Percentiles rank a stretch among this genome's conserved stretches.
These are phyloP conservation scores for Xylaria sp. DNA, from an alignment of 495 filamentous ascomycete genomes.

Conservation along the genomic window DNA sequence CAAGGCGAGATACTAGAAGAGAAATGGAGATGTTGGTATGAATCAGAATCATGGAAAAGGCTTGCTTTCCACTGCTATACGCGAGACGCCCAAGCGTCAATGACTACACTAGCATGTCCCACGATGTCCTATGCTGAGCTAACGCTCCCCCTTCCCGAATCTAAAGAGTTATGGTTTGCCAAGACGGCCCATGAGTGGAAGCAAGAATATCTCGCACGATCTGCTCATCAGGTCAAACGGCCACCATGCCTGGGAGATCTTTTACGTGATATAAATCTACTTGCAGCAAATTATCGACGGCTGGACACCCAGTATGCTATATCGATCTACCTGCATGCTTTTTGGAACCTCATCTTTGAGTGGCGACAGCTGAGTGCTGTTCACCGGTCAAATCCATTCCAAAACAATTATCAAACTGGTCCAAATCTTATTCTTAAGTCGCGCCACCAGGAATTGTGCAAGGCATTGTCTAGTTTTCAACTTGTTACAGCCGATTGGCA, in stretches of 20 bases:
- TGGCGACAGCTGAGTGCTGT: slow-evolving; percentile 64
- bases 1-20: slow-evolving; percentile 54
- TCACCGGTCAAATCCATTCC: slow-evolving; percentile 33
- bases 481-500: slow-evolving; percentile 37
- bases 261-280: slow-evolving; percentile 58
- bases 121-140: slow-evolving; percentile 70
- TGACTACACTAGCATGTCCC: slow-evolving; percentile 63
- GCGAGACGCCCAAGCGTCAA: slow-evolving; percentile 64
- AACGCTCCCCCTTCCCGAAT: slow-evolving; percentile 62
- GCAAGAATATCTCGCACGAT: slow-evolving; percentile 48
- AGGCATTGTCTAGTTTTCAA: slow-evolving; percentile 41
- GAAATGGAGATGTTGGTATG: slow-evolving; percentile 68
- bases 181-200: slow-evolving; percentile 64
- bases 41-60: slow-evolving; percentile 62
- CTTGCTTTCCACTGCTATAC: slow-evolving; percentile 64
- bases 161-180: slow-evolving; percentile 64
- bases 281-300: slow-evolving; percentile 46
- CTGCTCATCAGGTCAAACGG: slow-evolving; percentile 40
- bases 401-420: slow-evolving; percentile 32
- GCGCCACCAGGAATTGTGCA: slow-evolving; percentile 58
- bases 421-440: slow-evolving; percentile 56
- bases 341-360: slow-evolving; percentile 66
- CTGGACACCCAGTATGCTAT: slow-evolving; percentile 60
- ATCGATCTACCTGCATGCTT: slow-evolving; percentile 60
- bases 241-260: slow-evolving; percentile 58